phyloP scores from a whole-genome alignment of 257 asterid genomes.

The Eucommia ulmoides region DNA sequence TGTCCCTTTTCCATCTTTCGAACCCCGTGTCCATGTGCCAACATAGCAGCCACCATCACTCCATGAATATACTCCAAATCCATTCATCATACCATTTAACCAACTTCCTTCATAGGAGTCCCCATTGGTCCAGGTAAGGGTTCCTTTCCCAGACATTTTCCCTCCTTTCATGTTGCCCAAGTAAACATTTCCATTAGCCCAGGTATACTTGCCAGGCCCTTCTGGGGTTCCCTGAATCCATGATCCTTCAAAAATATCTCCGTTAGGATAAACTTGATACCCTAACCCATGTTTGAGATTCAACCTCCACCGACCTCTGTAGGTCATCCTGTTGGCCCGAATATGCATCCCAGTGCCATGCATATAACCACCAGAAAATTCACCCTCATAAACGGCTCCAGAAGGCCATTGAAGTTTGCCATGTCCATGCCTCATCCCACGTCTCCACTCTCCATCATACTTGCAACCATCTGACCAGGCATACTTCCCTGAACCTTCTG shows the following conservation, averaged over 20 bases:
- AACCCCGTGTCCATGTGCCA: slow-evolving; percentile 86
- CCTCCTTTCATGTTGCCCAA: slow-evolving; percentile 82
- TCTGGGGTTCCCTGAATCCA: slow-evolving; percentile 93
- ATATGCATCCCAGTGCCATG: slow-evolving; percentile 65
- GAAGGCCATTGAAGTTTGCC: slow-evolving; percentile 75
- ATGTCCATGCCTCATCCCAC: slow-evolving; percentile 81
- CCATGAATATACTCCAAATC: slow-evolving; percentile 87
- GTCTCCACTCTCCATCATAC: slow-evolving; percentile 88
- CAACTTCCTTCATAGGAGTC: slow-evolving; percentile 82
- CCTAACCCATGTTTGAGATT: slow-evolving; percentile 92
- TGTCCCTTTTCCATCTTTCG: slow-evolving; percentile 90
- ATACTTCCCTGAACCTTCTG: slow-evolving; percentile 74
- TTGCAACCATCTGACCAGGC: slow-evolving; percentile 83
- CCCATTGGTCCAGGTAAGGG: slow-evolving; percentile 82
- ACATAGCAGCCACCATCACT: slow-evolving; percentile 66
- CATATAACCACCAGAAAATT: slow-evolving; percentile 78
- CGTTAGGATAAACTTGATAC: slow-evolving; percentile 60
- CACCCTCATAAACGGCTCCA: slow-evolving; percentile 84
- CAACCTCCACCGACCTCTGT: slow-evolving; percentile 80
- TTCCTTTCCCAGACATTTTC: slow-evolving; percentile 85
- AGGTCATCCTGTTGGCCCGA: slow-evolving; percentile 31
- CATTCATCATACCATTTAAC: slow-evolving; percentile 78
- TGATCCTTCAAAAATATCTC: slow-evolving; percentile 77
- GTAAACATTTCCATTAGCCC: slow-evolving; percentile 82
- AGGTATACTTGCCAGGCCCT: slow-evolving; percentile 88